Base-by-base conservation (phyloP, 495 filamentous ascomycete species). In the Aspergillus indologenus region DNA sequence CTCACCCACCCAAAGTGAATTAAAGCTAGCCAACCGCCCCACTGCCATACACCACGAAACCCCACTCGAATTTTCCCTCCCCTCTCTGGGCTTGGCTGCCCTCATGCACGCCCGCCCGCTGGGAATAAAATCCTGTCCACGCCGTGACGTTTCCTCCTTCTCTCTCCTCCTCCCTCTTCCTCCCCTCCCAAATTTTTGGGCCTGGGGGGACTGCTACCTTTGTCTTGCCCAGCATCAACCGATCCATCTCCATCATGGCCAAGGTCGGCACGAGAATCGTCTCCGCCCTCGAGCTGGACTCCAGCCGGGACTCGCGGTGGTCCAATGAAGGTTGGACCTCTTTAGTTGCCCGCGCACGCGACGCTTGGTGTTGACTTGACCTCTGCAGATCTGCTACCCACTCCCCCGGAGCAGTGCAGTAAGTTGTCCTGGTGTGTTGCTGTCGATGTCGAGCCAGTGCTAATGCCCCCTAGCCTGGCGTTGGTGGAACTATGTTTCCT, bases 401-500 rank as follows among this genome's bases (percentile, higher is more conserved):
- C 60, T n/a, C 55, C 55, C 6, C 55, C 50, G 22, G 55, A 58
- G 45, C 49, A 62, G 42, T 55, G 57, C 21, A 58, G 60, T 62
- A 49, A 62, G 60, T 50, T 11, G 52, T 40, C 12, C 34, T 40
- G 12, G 2, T 2, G 34, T 40, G 6, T 40, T 8, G 34, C 12
- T 6, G 22, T n/a, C 31, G 20, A 0, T 45, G n/a, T 23, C 15
- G 21, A 53, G 19, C 26, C 7, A 20, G 26, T 42, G 8, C 20
- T 20, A 44, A 49, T 20, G 26, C 44, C 45, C 52, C n/a, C 4
- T 47, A 62, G 60, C 67, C 17, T 69, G 68, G 68, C 57, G 61
- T 50, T 72, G 72, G 71, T 71, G 68, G 69, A 75, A 76, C 57
- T 76, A 71, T 61, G 62, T 68, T 12, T 69, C 69, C 23, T 75